Percentiles rank a stretch among this genome's conserved stretches.
phyloP scores from a whole-genome alignment of 2,329 filamentous ascomycete species.

The Colletotrichum sp. region DNA sequence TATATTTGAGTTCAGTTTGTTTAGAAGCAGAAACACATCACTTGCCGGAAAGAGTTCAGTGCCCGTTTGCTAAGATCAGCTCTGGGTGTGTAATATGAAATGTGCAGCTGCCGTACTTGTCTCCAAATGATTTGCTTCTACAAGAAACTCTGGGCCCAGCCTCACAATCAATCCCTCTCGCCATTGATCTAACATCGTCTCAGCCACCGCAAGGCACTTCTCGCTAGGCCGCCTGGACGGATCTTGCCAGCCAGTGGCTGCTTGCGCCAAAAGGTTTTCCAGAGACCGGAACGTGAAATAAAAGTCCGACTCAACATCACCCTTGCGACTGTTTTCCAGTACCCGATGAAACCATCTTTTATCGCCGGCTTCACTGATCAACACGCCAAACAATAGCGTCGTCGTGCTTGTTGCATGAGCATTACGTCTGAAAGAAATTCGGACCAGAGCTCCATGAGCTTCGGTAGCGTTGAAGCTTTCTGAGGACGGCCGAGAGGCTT shows the following conservation, averaged over 20 bases:
- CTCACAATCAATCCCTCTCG: fast-evolving
- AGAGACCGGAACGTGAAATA: not conserved
- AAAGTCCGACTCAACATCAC: fast-evolving
- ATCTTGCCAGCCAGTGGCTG: not conserved
- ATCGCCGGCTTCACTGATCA: not conserved
- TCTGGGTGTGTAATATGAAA: not conserved
- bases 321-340: fast-evolving
- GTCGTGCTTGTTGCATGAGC: not conserved
- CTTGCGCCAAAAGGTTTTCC: not conserved
- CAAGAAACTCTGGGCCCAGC: not conserved
- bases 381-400: not conserved
- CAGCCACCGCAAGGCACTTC: not conserved
- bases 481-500: not conserved
- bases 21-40: not conserved
- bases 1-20: too few species aligned
- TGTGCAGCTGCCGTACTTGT: not conserved
- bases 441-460: not conserved
- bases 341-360: not conserved
- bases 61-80: not conserved
- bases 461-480: not conserved
- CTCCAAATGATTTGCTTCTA: not conserved
- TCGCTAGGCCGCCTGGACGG: not conserved
- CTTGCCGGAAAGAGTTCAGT: fast-evolving
- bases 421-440: not conserved
- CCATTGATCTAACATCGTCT: fast-evolving